Base-by-base conservation (phyloP, 805 yeast species). In the Yarrowia hollandica region DNA sequence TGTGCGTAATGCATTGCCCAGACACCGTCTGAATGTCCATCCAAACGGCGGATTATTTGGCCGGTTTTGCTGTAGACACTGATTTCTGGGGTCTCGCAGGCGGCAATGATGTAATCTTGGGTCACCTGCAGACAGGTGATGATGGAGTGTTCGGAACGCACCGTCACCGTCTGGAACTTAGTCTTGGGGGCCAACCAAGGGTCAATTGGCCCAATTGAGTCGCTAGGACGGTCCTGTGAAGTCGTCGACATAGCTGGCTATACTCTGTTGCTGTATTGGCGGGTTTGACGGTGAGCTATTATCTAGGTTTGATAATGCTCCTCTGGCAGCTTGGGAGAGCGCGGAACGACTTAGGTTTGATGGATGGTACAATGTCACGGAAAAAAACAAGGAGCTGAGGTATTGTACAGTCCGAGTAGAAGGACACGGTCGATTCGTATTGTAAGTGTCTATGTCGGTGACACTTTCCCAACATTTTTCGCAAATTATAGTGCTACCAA, bases 1-100 rank as follows among this genome's bases (percentile, higher is more conserved):
- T 96, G 96, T 73, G 86, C 90, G 1, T 96, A 89, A 42, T 91
- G 86, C 62, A 92, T 85, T 23, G 96, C 91, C 97, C 98, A 92
- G 14, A 92, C 96, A 38, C 98, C 99, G 78, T 90, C 96, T 54
- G 92, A 90, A 69, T 92, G 99, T 6, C 98, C 99, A 73, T 89
- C 89, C 68, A 92, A 96, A 0, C 97, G 90, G 62, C 97, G 78
- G 11, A 91, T 64, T 44, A 72, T 67, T 59, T 67, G 63, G 33
- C 78, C 78, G 59, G 69, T 72, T 55, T 65, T 66, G 39, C 69
- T 63, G 65, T 78, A 74, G 25, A 77, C 74, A 48, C 74, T 75
- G 30, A 80, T 67, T 15, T 74, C 67, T 15, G 79, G 72, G 59
- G 74, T 71, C 64, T 77, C 79, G 64, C 78, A 73, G 1, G 78